Evolutionary conservation across 139 green algal species (phyloP), one percentile per base, ranked within the genome.

Genomic region (Chlorella sorokiniana): DNA sequence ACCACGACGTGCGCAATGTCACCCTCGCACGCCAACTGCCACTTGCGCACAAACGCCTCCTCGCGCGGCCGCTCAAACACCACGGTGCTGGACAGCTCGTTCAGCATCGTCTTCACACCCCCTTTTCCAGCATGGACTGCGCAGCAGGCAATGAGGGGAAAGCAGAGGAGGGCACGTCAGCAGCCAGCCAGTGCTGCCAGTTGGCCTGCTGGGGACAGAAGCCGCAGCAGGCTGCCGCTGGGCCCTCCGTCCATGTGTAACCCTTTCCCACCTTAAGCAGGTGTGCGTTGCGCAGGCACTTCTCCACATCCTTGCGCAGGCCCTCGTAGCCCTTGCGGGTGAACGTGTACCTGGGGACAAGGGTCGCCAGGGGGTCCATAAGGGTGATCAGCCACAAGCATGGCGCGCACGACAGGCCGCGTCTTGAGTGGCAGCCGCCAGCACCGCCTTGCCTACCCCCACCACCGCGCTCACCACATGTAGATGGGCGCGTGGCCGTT

Each of bases 401-500:
- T n/a, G 18, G 22, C 18, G 56, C 48, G 16, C 48, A 56, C 48
- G n/a, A n/a, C n/a, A n/a, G n/a, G 59, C 2, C 22, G 25, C 33
- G 22, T 33, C 59, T 35, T 33, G 22, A 35, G 25, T 37, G 25
- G 22, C 25, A 9, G 25, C 29, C 25, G 59, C 59, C 59, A 25
- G 25, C 25, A 37, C 59, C 59, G 3, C 59, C 9, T 18, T n/a
- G 59, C 27, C 29, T 27, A 31, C n/a, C 42, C 44, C 44, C 25
- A 14, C 1, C 31, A 27, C 44, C 4, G n/a, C 48, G 38, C 73
- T 14, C 97, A 98, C 96, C 96, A 99, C 82, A 99, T 89, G 88
- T 97, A 99, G 77, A 99, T 93, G 23, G 96, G 92, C 20, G 96
- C 96, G 88, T 99, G 96, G 37, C 96, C 96, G 83, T 99, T 99